Conservation (phyloP, 2,329 filamentous ascomycete genomes). For the Aspergillus neoniger region DNA sequence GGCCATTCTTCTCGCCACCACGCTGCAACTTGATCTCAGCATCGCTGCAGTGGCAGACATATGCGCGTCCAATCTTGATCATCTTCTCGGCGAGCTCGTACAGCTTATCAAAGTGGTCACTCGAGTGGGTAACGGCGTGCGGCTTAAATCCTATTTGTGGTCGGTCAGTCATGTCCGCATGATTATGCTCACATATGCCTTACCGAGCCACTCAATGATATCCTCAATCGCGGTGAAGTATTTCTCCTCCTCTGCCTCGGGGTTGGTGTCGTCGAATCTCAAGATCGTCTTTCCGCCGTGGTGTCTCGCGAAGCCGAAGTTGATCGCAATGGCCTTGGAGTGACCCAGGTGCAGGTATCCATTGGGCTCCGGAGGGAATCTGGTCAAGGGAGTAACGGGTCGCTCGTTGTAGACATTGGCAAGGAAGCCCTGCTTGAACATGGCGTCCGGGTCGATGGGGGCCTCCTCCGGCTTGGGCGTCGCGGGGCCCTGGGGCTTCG, state of each 20-base stretch:
- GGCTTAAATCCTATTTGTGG: constrained; percentile 66
- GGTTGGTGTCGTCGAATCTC: constrained; percentile 93
- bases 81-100: constrained; percentile 88
- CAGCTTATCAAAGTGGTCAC: constrained; percentile 83
- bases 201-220: constrained; percentile 74
- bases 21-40: constrained; percentile 83
- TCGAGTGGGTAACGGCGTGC: constrained; percentile 77
- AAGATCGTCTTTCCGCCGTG: constrained; percentile 73
- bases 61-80: constrained; percentile 67
- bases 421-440: constrained; percentile 81
- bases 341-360: constrained; percentile 93
- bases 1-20: constrained; percentile 69
- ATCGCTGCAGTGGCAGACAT: constrained; percentile 84
- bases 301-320: constrained; percentile 89
- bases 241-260: constrained; percentile 84
- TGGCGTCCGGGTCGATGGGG: constrained; percentile 56
- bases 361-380: constrained; percentile 86
- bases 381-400: constrained; percentile 59
- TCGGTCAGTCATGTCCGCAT: not conserved
- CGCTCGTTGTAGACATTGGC: constrained; percentile 70
- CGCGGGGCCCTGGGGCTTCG: constrained; percentile 21
- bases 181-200: not conserved
- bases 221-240: constrained; percentile 90
- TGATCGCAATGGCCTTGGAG: constrained; percentile 91
- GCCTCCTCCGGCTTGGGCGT: constrained; percentile 28